phyloP scores from a whole-genome alignment of 306 rosid species.

The Gynostemma pentaphyllum region DNA sequence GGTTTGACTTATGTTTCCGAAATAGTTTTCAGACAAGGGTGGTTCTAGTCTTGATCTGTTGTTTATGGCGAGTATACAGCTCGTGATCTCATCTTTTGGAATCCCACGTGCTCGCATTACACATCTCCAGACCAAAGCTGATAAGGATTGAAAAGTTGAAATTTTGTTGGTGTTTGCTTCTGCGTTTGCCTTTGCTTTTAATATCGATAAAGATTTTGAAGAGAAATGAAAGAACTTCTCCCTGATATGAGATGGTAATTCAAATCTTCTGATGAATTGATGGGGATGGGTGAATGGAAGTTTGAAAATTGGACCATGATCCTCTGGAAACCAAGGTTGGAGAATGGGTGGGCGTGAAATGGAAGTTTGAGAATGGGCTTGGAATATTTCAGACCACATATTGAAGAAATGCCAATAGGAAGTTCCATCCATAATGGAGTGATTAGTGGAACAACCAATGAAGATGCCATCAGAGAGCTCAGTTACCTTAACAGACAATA shows the following conservation, averaged over 20 bases:
- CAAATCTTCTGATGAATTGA: slow-evolving; percentile 31
- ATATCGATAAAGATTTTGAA: slow-evolving; percentile 31
- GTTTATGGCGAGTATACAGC: slow-evolving; percentile 27
- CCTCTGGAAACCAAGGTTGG: slow-evolving; percentile 42
- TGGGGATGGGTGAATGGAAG: slow-evolving; percentile 36
- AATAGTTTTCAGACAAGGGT: slow-evolving; percentile 26
- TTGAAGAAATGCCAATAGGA: slow-evolving; percentile 47
- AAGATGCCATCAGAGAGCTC: slow-evolving; percentile 46
- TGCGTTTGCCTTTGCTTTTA: slow-evolving; percentile 46
- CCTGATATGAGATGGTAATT: slow-evolving; percentile 24
- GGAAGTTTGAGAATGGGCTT: neutral
- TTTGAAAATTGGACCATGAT: slow-evolving; percentile 17
- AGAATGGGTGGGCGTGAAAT: slow-evolving; percentile 25
- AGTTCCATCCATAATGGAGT: slow-evolving; percentile 32
- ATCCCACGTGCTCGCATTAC: slow-evolving; percentile 31
- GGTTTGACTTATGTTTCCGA: slow-evolving; percentile 23
- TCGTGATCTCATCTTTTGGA: slow-evolving; percentile 2
- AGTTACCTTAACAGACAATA: slow-evolving; percentile 42
- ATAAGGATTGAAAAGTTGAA: slow-evolving; percentile 47
- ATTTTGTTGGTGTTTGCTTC: slow-evolving; percentile 21
- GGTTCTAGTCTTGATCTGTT: slow-evolving; percentile 42
- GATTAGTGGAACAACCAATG: slow-evolving; percentile 57
- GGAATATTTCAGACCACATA: slow-evolving; percentile 45
- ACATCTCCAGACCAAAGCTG: slow-evolving; percentile 45
- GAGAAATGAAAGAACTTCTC: slow-evolving; percentile 54